Conservation (phyloP, 2,329 filamentous ascomycete species). For the Ophiocordyceps camponoti-rufipedis region DNA sequence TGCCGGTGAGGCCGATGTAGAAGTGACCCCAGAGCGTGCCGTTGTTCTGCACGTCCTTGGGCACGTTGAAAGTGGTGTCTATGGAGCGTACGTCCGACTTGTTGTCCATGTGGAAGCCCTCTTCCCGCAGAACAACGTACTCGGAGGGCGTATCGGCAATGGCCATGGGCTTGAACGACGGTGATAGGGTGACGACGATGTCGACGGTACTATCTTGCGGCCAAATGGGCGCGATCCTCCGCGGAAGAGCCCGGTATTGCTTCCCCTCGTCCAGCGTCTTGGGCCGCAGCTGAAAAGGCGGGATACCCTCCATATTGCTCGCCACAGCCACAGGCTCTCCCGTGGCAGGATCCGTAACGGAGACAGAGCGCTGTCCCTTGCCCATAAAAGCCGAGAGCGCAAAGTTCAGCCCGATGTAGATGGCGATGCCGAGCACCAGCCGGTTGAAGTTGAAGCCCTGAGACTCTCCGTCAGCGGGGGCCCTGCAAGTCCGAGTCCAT, state of each 20-base stretch:
- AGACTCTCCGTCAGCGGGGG: too few species aligned
- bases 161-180: constrained; percentile 49
- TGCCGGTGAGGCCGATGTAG: constrained; percentile 63
- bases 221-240: constrained; percentile 75
- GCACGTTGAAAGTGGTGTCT: constrained; percentile 61
- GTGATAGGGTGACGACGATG: constrained; percentile 68
- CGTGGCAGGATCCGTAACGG: constrained; percentile 26
- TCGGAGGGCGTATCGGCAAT: constrained; percentile 47
- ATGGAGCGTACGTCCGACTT: constrained; percentile 61
- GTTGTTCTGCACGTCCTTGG: constrained; percentile 69
- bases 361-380: constrained; percentile 27
- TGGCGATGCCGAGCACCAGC: constrained; percentile 30
- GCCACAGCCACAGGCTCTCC: constrained; percentile 35
- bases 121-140: constrained; percentile 61
- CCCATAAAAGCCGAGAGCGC: constrained; percentile 33
- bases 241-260: constrained; percentile 45
- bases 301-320: constrained; percentile 36
- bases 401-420: constrained; percentile 42
- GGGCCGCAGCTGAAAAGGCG: constrained; percentile 48
- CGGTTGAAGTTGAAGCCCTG: constrained; percentile 23
- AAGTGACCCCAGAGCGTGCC: constrained; percentile 92
- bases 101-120: constrained; percentile 60
- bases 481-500: too few species aligned
- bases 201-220: constrained; percentile 61
- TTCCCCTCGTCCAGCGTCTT: constrained; percentile 39